Evolutionary conservation across 805 yeast genomes (phyloP).

Genomic region (Nakazawaea peltata): DNA sequence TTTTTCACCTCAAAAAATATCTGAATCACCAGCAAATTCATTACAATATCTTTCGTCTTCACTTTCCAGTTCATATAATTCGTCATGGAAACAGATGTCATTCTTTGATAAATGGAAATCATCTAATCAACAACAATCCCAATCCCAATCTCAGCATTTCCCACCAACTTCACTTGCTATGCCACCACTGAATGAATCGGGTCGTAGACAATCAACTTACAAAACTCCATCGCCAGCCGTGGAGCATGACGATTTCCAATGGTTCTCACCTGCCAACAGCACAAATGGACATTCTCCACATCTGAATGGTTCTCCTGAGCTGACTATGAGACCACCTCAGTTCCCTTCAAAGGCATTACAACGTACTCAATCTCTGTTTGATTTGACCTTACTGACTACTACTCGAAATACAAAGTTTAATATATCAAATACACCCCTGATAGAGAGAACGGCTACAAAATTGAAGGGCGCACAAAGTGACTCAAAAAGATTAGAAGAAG

Average conservation of each 20-base stretch:
- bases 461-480: no score
- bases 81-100: slow-evolving; percentile 32
- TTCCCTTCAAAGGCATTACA: not conserved
- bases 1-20: slow-evolving; percentile 6
- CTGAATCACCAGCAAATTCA: slow-evolving; percentile 25
- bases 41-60: slow-evolving; percentile 28
- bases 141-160: no score
- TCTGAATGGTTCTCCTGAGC: not conserved
- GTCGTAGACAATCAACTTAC: not conserved
- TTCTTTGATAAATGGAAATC: slow-evolving; percentile 37
- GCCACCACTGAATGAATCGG: not conserved
- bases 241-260: slow-evolving; percentile 21
- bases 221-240: slow-evolving; percentile 19
- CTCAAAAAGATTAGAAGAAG: not conserved
- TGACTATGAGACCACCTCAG: slow-evolving; percentile 1
- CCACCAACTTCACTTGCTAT: not conserved
- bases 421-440: no score
- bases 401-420: slow-evolving; percentile 1
- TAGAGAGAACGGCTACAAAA: no score
- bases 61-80: slow-evolving; percentile 28
- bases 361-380: slow-evolving; percentile 5
- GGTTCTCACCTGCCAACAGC: slow-evolving; percentile 12
- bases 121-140: no score
- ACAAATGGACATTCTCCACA: not conserved
- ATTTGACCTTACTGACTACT: slow-evolving; percentile 3